Percentiles rank a stretch among this genome's conserved stretches.
phyloP scores from a whole-genome alignment of 768 basidiomycete species.

The Leccinum olivaceopallidum region DNA sequence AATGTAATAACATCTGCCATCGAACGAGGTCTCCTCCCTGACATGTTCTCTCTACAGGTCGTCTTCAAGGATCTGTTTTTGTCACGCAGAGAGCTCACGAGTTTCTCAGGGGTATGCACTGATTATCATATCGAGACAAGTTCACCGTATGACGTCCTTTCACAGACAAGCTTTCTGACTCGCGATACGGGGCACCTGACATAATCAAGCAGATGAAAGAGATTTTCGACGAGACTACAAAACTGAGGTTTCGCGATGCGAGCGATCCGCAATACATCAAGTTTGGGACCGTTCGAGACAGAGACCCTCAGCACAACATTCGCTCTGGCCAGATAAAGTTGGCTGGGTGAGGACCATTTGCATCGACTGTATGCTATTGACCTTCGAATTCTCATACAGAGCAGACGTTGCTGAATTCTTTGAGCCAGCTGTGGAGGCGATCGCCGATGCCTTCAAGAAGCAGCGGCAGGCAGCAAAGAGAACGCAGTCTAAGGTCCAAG shows the following conservation, averaged over 20 bases:
- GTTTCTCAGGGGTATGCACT: constrained; percentile 29
- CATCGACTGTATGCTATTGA: neutral
- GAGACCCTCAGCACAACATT: constrained; percentile 35
- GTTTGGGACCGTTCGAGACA: constrained; percentile 39
- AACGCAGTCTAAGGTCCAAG: constrained; percentile 19
- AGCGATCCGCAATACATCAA: constrained; percentile 38
- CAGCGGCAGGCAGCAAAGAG: constrained; percentile 23
- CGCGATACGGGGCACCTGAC: constrained; percentile 28
- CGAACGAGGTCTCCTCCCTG: neutral
- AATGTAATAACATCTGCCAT: constrained; percentile 19
- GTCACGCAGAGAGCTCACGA: constrained; percentile 32
- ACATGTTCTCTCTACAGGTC: constrained; percentile 32
- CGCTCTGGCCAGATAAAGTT: constrained; percentile 39
- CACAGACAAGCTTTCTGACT: constrained; percentile 32
- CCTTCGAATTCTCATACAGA: constrained; percentile 16
- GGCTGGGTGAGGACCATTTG: constrained; percentile 30
- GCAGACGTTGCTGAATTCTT: constrained; percentile 41
- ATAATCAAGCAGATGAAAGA: constrained; percentile 35
- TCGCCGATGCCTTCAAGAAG: constrained; percentile 34
- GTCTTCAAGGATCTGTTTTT: constrained; percentile 39
- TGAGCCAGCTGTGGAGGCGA: constrained; percentile 41
- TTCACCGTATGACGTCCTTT: neutral
- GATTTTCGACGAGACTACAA: constrained; percentile 37
- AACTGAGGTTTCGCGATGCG: constrained; percentile 39
- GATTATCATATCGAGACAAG: neutral